Evolutionary conservation across 1,284 basidiomycete species (phyloP).

Genomic region (Apiotrichum mycotoxinovorans): DNA sequence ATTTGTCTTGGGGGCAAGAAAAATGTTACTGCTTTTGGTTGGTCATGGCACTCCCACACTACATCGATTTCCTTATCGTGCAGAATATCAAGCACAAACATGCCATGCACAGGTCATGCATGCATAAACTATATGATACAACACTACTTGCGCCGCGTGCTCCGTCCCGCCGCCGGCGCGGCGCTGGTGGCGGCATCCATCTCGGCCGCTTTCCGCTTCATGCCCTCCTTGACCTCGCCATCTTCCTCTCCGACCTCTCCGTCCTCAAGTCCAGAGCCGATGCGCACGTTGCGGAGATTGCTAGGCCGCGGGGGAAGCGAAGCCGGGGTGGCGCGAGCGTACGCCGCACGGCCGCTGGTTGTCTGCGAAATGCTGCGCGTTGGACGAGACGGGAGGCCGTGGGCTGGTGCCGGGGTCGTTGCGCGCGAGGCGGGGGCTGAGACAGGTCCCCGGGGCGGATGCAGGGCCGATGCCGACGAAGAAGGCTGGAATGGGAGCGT

Average conservation of each 20-base stretch:
- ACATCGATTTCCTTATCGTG: too few relatives aligned
- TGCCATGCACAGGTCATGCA: too few relatives aligned
- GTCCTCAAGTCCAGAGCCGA: not conserved
- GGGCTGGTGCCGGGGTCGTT: constrained; percentile 5
- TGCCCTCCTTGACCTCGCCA: constrained; percentile 13
- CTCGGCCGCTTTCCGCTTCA: constrained; percentile 1
- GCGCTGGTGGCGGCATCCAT: not conserved
- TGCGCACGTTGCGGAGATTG: constrained; percentile 1
- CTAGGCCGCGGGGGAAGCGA: constrained; percentile 11
- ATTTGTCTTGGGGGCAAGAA: too few relatives aligned
- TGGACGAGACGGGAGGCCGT: not conserved
- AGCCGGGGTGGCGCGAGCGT: not conserved
- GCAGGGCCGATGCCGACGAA: not conserved
- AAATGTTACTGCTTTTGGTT: too few relatives aligned
- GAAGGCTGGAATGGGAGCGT: constrained; percentile 37
- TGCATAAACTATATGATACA: not conserved
- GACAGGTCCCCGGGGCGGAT: not conserved
- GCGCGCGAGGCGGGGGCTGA: constrained; percentile 12
- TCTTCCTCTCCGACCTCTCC: constrained; percentile 11
- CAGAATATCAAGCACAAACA: too few relatives aligned
- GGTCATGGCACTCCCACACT: too few relatives aligned
- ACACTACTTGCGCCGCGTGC: constrained; percentile 1
- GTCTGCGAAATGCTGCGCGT: not conserved
- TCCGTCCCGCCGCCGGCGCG: not conserved
- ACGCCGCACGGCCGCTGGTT: not conserved